Conservation (phyloP, 495 filamentous ascomycete species). For the Entonaema liquescens region DNA sequence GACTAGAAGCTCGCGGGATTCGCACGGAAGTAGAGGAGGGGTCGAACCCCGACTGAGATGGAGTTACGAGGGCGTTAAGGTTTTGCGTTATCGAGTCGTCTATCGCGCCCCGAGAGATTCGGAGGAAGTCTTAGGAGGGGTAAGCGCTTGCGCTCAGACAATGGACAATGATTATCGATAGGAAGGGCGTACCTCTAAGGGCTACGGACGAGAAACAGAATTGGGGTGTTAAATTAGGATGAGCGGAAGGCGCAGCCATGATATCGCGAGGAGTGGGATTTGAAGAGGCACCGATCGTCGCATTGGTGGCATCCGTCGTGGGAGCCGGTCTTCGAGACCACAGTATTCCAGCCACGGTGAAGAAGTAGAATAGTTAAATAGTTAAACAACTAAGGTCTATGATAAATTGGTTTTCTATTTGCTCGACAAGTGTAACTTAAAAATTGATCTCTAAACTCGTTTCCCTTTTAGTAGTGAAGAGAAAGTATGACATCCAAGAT, state of each 20-base stretch:
- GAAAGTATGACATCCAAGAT: neutral
- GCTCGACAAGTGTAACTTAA: neutral
- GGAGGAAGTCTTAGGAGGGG: constrained; percentile 82
- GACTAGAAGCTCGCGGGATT: constrained; percentile 61
- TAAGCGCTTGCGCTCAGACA: constrained; percentile 12
- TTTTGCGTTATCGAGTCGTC: constrained; percentile 95
- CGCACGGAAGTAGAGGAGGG: constrained; percentile 73
- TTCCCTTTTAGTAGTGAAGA: too few species aligned
- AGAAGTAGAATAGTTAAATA: constrained; percentile 5
- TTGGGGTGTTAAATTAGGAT: constrained; percentile 78
- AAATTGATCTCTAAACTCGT: neutral
- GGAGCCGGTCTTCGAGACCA: constrained; percentile 56
- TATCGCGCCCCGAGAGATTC: constrained; percentile 81
- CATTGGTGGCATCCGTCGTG: constrained; percentile 47
- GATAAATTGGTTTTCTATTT: constrained; percentile 1
- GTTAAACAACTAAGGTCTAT: neutral
- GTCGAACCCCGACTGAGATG: constrained; percentile 75
- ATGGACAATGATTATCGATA: neutral
- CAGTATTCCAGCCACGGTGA: constrained; percentile 59
- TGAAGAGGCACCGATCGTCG: constrained; percentile 18
- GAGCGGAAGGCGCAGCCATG: constrained; percentile 70
- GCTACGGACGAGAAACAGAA: constrained; percentile 92
- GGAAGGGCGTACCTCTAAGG: constrained; percentile 71
- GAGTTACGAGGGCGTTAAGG: constrained; percentile 87
- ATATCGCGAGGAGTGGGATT: constrained; percentile 41